These are phyloP conservation scores for Setomelanomma holmii DNA, from an alignment of 2,329 filamentous ascomycete species.

Conservation along the genomic window DNA sequence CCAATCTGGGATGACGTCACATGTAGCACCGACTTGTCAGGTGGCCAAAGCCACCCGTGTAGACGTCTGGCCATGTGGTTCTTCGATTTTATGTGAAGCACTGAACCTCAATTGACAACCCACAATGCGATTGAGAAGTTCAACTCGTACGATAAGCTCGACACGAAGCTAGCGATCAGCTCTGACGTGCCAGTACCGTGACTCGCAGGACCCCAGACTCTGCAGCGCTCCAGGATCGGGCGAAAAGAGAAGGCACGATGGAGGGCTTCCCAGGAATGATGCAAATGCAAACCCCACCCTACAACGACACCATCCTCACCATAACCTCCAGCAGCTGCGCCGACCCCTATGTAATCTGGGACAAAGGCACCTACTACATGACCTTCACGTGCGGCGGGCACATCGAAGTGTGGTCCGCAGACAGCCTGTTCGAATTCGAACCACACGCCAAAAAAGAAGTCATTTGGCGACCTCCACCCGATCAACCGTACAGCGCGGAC, in stretches of 20 bases:
- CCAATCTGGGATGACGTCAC: conserved; percentile 20
- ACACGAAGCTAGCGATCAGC: neutral
- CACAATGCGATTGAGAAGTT: neutral
- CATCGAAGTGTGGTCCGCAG: conserved; percentile 54
- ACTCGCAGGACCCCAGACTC: no score
- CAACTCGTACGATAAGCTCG: neutral
- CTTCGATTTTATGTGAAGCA: conserved; percentile 1
- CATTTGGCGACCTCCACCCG: conserved; percentile 53
- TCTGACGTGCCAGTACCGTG: neutral
- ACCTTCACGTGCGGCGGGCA: conserved; percentile 55
- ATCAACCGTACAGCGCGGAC: conserved; percentile 53
- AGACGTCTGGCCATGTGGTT: conserved; percentile 9
- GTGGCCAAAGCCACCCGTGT: conserved; percentile 6
- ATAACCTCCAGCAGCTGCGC: conserved; percentile 51
- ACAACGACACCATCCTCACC: conserved; percentile 51
- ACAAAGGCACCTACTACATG: conserved; percentile 55
- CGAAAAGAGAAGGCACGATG: conserved; percentile 13
- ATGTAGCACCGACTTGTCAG: conserved; percentile 8
- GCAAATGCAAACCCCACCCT: conserved; percentile 33
- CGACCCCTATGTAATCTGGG: conserved; percentile 54
- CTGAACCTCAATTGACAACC: neutral
- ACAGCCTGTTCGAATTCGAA: conserved; percentile 50
- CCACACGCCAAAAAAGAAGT: conserved; percentile 47
- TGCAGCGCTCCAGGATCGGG: no score
- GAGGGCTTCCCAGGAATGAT: conserved; percentile 21